A percentile compares a stretch with the other conserved stretches of the same genome.
Conservation (phyloP, 805 yeast species). For the Schwanniomyces vanrijiae region DNA sequence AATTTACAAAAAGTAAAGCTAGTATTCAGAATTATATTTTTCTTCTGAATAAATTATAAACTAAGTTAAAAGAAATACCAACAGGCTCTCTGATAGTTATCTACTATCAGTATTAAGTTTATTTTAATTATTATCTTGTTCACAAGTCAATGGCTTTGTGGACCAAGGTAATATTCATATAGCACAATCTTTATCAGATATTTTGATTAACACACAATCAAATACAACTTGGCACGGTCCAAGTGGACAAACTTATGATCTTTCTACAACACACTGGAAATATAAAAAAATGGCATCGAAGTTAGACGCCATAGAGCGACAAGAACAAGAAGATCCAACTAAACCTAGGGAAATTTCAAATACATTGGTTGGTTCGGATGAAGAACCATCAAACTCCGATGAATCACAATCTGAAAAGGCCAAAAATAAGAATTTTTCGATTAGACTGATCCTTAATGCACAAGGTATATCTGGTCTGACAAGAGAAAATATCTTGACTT, state of each 20-base stretch:
- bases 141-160: background rate
- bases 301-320: background rate
- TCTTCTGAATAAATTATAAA: no score
- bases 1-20: no score
- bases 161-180: background rate
- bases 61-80: background rate
- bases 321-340: background rate
- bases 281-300: background rate
- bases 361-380: background rate
- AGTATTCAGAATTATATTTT: no score
- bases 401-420: background rate
- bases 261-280: background rate
- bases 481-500: background rate
- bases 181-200: background rate
- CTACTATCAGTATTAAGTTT: background rate
- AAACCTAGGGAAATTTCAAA: background rate
- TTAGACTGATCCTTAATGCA: conserved; percentile 3
- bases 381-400: background rate
- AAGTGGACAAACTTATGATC: background rate
- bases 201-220: background rate
- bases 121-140: background rate
- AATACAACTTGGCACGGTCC: background rate
- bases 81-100: background rate
- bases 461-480: background rate
- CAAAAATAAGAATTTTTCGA: conserved; percentile 1